phyloP scores from a whole-genome alignment of 179 eudicot species.

The Beta corolliflora region DNA sequence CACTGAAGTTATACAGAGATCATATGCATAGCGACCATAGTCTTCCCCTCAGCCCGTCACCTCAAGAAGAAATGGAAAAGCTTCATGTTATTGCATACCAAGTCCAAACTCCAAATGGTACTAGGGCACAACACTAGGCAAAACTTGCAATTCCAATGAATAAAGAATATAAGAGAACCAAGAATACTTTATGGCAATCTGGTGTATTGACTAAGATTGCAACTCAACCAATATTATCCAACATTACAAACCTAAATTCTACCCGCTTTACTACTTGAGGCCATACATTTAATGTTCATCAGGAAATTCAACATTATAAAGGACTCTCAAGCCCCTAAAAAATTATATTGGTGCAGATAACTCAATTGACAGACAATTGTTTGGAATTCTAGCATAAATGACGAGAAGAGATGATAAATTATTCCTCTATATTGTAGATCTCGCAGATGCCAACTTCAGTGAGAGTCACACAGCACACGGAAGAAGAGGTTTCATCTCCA shows the following conservation, averaged over 20 bases:
- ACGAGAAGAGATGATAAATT: neutral
- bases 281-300: neutral
- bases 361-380: neutral
- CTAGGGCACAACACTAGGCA: conserved; percentile 6
- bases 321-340: neutral
- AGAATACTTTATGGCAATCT: neutral
- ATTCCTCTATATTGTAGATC: neutral
- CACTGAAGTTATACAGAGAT: conserved; percentile 9
- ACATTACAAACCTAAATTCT: neutral
- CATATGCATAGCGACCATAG: neutral
- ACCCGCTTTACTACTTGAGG: neutral
- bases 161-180: neutral
- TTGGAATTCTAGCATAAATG: no score
- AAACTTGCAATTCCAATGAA: neutral
- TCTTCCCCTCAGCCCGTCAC: neutral
- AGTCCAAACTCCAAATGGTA: neutral
- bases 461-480: neutral
- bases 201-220: neutral
- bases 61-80: neutral
- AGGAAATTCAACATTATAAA: neutral
- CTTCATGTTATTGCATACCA: neutral
- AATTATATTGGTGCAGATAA: neutral
- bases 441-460: neutral
- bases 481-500: neutral
- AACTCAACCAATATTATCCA: neutral